Conservation (phyloP, 805 yeast species). For the Spathaspora sp. region DNA sequence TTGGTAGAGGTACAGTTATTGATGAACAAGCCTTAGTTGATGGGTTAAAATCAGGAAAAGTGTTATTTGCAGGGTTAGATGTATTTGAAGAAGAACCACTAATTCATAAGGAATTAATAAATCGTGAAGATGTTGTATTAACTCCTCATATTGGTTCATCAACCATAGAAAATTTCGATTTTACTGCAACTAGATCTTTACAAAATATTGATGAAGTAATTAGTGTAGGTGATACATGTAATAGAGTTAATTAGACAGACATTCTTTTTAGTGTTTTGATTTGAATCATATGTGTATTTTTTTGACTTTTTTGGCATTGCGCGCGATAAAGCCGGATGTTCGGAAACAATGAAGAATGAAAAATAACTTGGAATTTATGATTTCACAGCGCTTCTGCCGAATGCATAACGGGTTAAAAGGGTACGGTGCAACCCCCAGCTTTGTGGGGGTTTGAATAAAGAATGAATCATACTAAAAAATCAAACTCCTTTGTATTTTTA, state of each 20-base stretch:
- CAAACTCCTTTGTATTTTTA: background rate
- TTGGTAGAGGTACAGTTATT: slow-evolving; percentile 71
- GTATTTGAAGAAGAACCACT: slow-evolving; percentile 66
- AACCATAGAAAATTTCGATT: slow-evolving; percentile 51
- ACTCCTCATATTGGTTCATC: slow-evolving; percentile 75
- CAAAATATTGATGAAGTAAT: slow-evolving; percentile 48
- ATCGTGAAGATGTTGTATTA: slow-evolving; percentile 59
- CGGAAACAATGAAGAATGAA: no score
- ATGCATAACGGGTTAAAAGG: background rate
- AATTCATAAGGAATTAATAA: slow-evolving; percentile 45
- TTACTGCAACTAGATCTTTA: slow-evolving; percentile 51
- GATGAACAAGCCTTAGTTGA: slow-evolving; percentile 62
- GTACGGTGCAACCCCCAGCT: background rate
- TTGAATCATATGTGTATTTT: no score
- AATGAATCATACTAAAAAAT: background rate
- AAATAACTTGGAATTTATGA: background rate
- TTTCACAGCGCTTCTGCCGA: background rate
- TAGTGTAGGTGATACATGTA: slow-evolving; percentile 35
- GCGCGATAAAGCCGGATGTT: no score
- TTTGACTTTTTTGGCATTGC: no score
- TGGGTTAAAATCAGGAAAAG: slow-evolving; percentile 57
- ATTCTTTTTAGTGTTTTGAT: no score
- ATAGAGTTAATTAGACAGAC: slow-evolving; percentile 22
- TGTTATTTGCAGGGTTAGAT: slow-evolving; percentile 68
- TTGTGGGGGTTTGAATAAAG: no score